Conservation (phyloP, 352 stramenopile genomes). For the Pythium scleroteichum region DNA sequence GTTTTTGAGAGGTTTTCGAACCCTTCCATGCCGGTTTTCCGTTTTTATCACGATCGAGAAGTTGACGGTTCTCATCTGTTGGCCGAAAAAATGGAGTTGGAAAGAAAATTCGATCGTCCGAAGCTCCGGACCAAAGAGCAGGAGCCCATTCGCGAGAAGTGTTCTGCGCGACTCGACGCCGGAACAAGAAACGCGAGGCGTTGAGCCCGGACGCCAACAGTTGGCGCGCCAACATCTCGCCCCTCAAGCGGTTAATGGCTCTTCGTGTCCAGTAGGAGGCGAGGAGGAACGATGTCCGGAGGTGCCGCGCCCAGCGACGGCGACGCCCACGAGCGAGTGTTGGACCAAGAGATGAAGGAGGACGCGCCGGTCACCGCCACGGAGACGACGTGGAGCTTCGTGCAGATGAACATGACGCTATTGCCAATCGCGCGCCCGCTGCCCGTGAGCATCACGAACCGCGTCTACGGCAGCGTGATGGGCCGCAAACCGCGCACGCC, state of each 20-base stretch:
- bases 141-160: slow-evolving; percentile 12
- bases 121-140: not conserved
- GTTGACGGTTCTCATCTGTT: slow-evolving; percentile 12
- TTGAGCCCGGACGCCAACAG: not conserved
- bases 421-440: slow-evolving; percentile 72
- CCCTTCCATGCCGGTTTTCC: slow-evolving; percentile 4
- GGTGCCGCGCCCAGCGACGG: too few species aligned
- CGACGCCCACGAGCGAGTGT: too few species aligned
- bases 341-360: too few species aligned
- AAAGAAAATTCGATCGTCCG: not conserved
- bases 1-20: slow-evolving; percentile 16
- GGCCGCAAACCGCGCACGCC: slow-evolving; percentile 62
- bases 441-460: slow-evolving; percentile 51
- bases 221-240: too few species aligned
- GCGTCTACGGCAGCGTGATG: slow-evolving; percentile 42
- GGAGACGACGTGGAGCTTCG: slow-evolving; percentile 69
- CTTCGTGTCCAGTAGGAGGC: too few species aligned
- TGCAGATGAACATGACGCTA: slow-evolving; percentile 87
- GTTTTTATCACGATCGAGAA: slow-evolving; percentile 10
- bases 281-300: too few species aligned
- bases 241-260: too few species aligned
- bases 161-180: slow-evolving; percentile 1
- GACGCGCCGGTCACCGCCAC: slow-evolving; percentile 12
- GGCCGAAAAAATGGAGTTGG: slow-evolving; percentile 19
- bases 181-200: slow-evolving; percentile 11